A percentile compares a stretch with the other conserved stretches of the same genome.
These are phyloP conservation scores for Podospora didyma DNA, from an alignment of 495 filamentous ascomycete species.

Conservation along the genomic window DNA sequence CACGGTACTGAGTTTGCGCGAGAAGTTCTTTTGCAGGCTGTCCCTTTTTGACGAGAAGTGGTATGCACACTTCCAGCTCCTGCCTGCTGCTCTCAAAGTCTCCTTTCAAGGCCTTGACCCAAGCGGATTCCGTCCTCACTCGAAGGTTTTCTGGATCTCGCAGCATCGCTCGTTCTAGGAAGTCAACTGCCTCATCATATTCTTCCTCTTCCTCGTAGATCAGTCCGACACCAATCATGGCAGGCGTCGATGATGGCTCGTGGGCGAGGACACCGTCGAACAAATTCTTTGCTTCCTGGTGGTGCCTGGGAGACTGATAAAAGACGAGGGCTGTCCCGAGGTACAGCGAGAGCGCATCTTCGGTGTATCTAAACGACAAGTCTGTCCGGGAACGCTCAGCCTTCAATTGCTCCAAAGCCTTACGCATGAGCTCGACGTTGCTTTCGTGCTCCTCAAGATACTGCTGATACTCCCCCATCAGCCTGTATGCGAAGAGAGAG, in stretches of 20 bases:
- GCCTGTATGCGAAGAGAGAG: slow-evolving; percentile 77
- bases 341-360: slow-evolving; percentile 68
- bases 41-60: slow-evolving; percentile 45
- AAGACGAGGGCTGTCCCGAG: slow-evolving; percentile 80
- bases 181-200: slow-evolving; percentile 71
- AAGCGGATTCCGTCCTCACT: slow-evolving; percentile 78
- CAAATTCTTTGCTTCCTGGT: slow-evolving; percentile 75
- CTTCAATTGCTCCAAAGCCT: slow-evolving; percentile 58
- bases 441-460: slow-evolving; percentile 83
- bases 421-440: slow-evolving; percentile 72
- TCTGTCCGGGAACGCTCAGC: slow-evolving; percentile 62
- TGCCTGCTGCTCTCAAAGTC: slow-evolving; percentile 59
- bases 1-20: slow-evolving; percentile 79
- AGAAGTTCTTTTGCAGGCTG: slow-evolving; percentile 58
- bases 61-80: slow-evolving; percentile 67
- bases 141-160: slow-evolving; percentile 68
- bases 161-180: slow-evolving; percentile 67
- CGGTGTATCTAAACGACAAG: slow-evolving; percentile 58
- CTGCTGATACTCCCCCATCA: slow-evolving; percentile 82
- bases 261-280: slow-evolving; percentile 76
- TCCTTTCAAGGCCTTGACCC: slow-evolving; percentile 83
- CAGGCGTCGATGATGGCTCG: slow-evolving; percentile 67
- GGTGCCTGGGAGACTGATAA: slow-evolving; percentile 84
- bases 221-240: slow-evolving; percentile 83
- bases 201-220: slow-evolving; percentile 92